Evolutionary conservation across 2,329 filamentous ascomycete species (phyloP), one percentile per base, ranked within the genome.

Genomic region (Chaetomium sp.): DNA sequence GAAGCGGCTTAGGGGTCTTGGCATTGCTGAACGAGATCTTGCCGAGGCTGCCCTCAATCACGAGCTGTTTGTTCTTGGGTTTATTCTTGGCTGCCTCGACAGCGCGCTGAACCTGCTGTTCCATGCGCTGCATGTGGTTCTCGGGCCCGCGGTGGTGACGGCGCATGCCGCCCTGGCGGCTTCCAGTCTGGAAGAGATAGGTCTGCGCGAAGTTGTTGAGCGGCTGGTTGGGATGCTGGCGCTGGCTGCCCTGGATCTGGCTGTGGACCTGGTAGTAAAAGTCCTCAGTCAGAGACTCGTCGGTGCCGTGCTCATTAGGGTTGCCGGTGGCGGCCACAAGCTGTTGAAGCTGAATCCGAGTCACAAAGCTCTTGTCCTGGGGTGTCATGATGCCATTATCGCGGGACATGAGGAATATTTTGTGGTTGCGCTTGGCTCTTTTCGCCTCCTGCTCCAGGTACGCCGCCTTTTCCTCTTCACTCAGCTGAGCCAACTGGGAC

Each of bases 1-100:
- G 87, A 64, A 98, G 82, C 19, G 94, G 93, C 77, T 96, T 95
- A 0, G 95, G 95, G 0, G 95, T 97, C 82, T 98, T 99, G 56
- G 95, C 92, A 73, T 99, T 99, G 82, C 94, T 97, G 80, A 98
- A 99, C 0, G 94, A 96, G 64, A 99, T 99, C 81, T 98, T 99
- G 70, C 95, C 95, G 57, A 99, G 80, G 74, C 93, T 97, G 29
- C 95, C 95, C 74, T 97, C 94, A 65, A 99, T 94, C 23, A 98
- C 93, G 9, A 99, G 84, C 76, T 97, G 93, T 74, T 96, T 96
- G 75, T 96, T 97, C 83, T 99, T 99, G 13, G 95, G 95, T 78
- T 96, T 94, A 66, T 93, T 92, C 81, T 98, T 99, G 60, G 95
- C 95, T 0, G 95, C 95, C 75, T 99, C 95, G 0, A 99, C 95